phyloP scores from a whole-genome alignment of 176 grass and related monocot genomes.

The Pontederia paniculata region DNA sequence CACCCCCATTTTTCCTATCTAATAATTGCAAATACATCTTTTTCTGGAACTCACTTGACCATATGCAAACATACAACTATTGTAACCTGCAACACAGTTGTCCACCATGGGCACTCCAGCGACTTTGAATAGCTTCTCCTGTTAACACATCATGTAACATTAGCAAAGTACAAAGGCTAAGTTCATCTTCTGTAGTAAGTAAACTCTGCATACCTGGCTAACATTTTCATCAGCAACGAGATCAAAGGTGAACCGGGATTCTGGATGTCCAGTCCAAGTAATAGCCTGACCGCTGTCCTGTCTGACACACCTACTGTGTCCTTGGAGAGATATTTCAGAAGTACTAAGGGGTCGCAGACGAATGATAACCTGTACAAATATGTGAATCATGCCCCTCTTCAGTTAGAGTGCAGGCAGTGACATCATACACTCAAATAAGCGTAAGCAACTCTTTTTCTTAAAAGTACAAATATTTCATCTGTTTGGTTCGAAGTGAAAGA shows the following conservation, averaged over 20 bases:
- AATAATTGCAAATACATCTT: background rate
- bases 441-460: too few species aligned
- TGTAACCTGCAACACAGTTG: slow-evolving; percentile 85
- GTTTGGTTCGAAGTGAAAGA: too few species aligned
- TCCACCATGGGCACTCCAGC: slow-evolving; percentile 96
- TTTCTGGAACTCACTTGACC: slow-evolving; percentile 52
- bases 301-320: slow-evolving; percentile 51
- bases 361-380: slow-evolving; percentile 48
- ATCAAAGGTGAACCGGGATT: slow-evolving; percentile 95
- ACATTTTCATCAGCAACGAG: slow-evolving; percentile 84
- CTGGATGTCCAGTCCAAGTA: slow-evolving; percentile 76
- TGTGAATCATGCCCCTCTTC: background rate
- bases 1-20: too few species aligned
- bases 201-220: slow-evolving; percentile 44
- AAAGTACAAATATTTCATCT: too few species aligned
- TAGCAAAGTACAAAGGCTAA: background rate
- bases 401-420: slow-evolving; percentile 1
- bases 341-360: slow-evolving; percentile 68
- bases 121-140: slow-evolving; percentile 89
- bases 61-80: slow-evolving; percentile 98
- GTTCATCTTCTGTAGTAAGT: background rate
- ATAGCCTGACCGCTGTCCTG: slow-evolving; percentile 72
- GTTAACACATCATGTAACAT: slow-evolving; percentile 12
- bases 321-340: slow-evolving; percentile 74
- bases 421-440: background rate